These are phyloP conservation scores for barrel medic (Medicago truncatula) DNA, from an alignment of 306 rosid genomes.

Conservation along the genomic window MtrunA17r5.0-ANR NC_053048.1:43468001-43468500, in stretches of 20 bases:
- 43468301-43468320: conserved; percentile 67
- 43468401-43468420: conserved; percentile 62
- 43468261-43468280: conserved; percentile 75
- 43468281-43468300: conserved; percentile 85
- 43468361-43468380: conserved; percentile 71
- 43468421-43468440: conserved; percentile 55
- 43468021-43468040: conserved; percentile 24
- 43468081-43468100: conserved; percentile 22
- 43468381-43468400: conserved; percentile 66
- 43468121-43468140: conserved; percentile 24
- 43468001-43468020: conserved; percentile 15
- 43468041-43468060: conserved; percentile 30
- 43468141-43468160: conserved; percentile 11
- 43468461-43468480: neutral
- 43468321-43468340: conserved; percentile 73
- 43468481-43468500: conserved; percentile 5
- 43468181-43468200: conserved; percentile 11
- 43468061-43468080: conserved; percentile 29
- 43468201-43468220: conserved; percentile 52
- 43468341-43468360: conserved; percentile 75
- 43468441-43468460: conserved; percentile 21
- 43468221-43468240: conserved; percentile 65
- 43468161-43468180: conserved; percentile 16
- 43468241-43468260: conserved; percentile 67
- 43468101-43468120: neutral